A percentile compares a stretch with the other conserved stretches of the same genome.
Evolutionary conservation across 2,329 filamentous ascomycete genomes (phyloP).

Genomic region (Tympanopsis confertula): DNA sequence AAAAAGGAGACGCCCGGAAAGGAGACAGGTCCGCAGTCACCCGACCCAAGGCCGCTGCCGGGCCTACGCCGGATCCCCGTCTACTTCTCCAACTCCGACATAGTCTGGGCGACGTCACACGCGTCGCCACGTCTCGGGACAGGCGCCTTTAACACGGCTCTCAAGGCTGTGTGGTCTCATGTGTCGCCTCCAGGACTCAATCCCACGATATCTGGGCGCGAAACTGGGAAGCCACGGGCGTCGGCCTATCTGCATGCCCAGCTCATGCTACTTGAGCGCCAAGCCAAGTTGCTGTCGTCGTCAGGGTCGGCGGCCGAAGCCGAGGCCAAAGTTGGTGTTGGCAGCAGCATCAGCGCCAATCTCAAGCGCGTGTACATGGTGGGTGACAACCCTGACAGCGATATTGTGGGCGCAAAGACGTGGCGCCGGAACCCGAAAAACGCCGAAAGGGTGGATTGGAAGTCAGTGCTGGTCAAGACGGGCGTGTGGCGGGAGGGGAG

Average conservation of each 20-base stretch:
- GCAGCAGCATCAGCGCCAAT: conserved; percentile 16
- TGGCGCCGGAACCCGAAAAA: conserved; percentile 51
- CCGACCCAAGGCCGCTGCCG: too few relatives aligned
- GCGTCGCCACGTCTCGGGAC: conserved; percentile 55
- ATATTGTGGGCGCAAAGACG: conserved; percentile 77
- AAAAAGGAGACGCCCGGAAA: too few relatives aligned
- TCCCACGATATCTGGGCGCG: too few relatives aligned
- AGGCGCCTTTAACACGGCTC: conserved; percentile 32
- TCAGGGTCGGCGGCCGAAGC: conserved; percentile 9
- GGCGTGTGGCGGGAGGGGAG: conserved; percentile 59
- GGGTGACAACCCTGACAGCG: conserved; percentile 79
- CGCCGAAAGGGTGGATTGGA: conserved; percentile 60
- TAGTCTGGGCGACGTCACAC: conserved; percentile 9
- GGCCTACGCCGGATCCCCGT: neutral
- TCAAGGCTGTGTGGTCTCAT: too few relatives aligned
- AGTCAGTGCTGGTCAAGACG: conserved; percentile 65
- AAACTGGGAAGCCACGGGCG: too few relatives aligned
- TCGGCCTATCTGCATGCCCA: too few relatives aligned
- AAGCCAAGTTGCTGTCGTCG: too few relatives aligned
- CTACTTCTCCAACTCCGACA: neutral
- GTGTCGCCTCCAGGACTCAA: too few relatives aligned
- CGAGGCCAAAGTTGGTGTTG: conserved; percentile 6
- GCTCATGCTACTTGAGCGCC: too few relatives aligned
- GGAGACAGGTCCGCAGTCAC: too few relatives aligned
- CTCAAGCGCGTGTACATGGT: conserved; percentile 82